These are phyloP conservation scores for Rhodamnia rubescens DNA, from an alignment of 345 rosid species.

Conservation along the genomic window DNA sequence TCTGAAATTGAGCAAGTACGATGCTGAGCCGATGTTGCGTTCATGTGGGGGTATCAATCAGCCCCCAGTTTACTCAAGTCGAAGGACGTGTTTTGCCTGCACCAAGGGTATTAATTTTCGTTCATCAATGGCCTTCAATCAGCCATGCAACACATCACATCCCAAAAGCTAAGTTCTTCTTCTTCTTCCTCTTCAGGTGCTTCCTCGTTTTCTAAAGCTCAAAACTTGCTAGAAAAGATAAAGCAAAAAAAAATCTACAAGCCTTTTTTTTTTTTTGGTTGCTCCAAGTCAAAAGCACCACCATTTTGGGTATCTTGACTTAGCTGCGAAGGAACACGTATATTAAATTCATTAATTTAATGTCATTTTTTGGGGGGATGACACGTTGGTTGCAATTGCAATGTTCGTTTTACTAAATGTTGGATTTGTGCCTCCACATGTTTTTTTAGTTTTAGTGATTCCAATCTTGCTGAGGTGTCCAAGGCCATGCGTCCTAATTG, in stretches of 20 bases:
- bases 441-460: background rate
- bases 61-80: conserved; percentile 21
- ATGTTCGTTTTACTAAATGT: background rate
- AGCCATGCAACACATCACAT: background rate
- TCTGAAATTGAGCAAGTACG: conserved; percentile 23
- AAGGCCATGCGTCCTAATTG: background rate
- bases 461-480: background rate
- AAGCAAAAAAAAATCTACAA: background rate
- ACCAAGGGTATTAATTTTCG: conserved; percentile 23
- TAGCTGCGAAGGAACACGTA: background rate
- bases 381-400: background rate
- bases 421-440: background rate
- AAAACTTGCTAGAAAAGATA: background rate
- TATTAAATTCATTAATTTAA: background rate
- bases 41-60: conserved; percentile 31
- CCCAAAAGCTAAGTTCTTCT: background rate
- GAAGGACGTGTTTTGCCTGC: conserved; percentile 34
- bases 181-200: background rate
- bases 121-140: background rate
- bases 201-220: background rate
- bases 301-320: background rate
- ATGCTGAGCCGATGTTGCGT: conserved; percentile 26
- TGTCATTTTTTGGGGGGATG: background rate
- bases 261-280: background rate
- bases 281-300: background rate